Percentiles rank a stretch among this genome's conserved stretches.
These are phyloP conservation scores for Carex parvula DNA, from an alignment of 176 grass and related monocot species.

Conservation along the genomic window DNA sequence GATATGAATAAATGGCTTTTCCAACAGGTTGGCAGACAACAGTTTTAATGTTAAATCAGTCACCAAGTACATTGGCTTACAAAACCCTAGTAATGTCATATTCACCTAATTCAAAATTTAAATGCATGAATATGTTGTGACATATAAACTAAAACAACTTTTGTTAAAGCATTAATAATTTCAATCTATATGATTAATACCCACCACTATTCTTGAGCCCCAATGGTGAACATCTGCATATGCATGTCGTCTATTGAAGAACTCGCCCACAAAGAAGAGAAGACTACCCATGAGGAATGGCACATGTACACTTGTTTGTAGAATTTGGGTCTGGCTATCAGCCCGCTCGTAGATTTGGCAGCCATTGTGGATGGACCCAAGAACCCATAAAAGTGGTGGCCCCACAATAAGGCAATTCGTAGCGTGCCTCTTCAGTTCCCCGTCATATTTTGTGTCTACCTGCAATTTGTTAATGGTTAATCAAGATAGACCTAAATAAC, in stretches of 20 bases:
- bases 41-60: background rate
- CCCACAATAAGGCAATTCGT: constrained; percentile 47
- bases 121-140: background rate
- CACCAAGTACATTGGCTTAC: background rate
- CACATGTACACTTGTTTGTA: constrained; percentile 64
- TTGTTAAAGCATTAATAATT: background rate
- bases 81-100: background rate
- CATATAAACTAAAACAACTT: background rate
- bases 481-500: background rate
- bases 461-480: constrained; percentile 3
- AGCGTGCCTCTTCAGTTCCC: constrained; percentile 28
- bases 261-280: constrained; percentile 57
- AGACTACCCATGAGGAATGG: constrained; percentile 72
- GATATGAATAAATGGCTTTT: background rate
- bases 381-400: constrained; percentile 50
- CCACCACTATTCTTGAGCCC: background rate
- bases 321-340: constrained; percentile 66
- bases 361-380: constrained; percentile 53
- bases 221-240: background rate
- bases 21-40: background rate
- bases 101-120: background rate
- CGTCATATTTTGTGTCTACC: background rate
- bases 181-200: background rate
- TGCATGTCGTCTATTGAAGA: constrained; percentile 29
- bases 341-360: constrained; percentile 86